Conservation (phyloP, 768 basidiomycete species). For the Serendipita sp. region DNA sequence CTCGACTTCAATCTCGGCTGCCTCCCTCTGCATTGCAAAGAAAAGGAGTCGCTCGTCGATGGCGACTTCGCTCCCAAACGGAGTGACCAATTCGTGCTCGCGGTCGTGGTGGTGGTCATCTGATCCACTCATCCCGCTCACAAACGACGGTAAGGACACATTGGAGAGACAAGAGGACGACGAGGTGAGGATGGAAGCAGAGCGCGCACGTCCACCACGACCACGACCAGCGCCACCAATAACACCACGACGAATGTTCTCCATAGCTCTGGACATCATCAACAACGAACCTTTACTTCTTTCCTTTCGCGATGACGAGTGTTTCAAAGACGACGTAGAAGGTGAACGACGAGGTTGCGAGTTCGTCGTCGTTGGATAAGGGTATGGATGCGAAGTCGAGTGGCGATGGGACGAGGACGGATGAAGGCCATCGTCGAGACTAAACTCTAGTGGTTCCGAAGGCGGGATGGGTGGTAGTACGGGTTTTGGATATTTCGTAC, state of each 20-base stretch:
- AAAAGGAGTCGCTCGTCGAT: not conserved
- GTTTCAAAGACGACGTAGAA: not conserved
- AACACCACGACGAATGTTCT: not conserved
- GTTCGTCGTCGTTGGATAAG: not conserved
- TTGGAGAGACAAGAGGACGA: not conserved
- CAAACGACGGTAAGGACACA: not conserved
- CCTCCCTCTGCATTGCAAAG: not conserved
- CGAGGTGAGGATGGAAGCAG: not conserved
- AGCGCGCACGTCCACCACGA: not conserved
- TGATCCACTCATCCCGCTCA: not conserved
- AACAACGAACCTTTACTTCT: not conserved
- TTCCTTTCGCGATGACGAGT: not conserved
- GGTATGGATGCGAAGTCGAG: not conserved
- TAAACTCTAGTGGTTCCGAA: not conserved
- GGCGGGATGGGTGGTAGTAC: not conserved
- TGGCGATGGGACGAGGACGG: not conserved
- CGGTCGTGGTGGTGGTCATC: not conserved
- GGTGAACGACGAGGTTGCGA: not conserved
- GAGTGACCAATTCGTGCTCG: not conserved
- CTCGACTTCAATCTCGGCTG: not conserved
- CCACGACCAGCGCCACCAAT: not conserved
- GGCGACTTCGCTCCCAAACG: not conserved
- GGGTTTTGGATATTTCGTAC: constrained; percentile 2
- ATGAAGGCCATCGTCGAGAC: not conserved
- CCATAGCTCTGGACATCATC: not conserved